A percentile compares a stretch with the other conserved stretches of the same genome.
These are phyloP conservation scores for Tripterygium wilfordii DNA, from an alignment of 177 flowering plant species.

Conservation along the genomic window DNA sequence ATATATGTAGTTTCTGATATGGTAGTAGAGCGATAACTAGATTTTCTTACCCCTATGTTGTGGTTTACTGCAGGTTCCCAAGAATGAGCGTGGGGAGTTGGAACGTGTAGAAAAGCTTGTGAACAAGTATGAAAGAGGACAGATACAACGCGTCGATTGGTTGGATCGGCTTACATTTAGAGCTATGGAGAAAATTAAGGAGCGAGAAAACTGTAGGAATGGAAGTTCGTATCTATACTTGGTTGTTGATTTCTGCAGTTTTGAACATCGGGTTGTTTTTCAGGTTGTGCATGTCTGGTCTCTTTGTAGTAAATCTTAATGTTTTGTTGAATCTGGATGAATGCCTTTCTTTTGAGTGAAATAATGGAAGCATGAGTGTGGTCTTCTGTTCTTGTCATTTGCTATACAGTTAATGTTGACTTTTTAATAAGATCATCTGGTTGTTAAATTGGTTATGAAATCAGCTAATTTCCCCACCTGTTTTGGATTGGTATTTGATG, in stretches of 20 bases:
- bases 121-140: constrained; percentile 97
- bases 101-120: constrained; percentile 88
- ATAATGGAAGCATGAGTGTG: no score
- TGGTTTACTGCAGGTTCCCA: constrained; percentile 62
- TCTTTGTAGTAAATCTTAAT: background rate
- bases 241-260: constrained; percentile 85
- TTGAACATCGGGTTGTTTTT: constrained; percentile 95
- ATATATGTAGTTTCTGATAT: no score
- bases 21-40: no score
- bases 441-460: no score
- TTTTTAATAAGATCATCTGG: no score
- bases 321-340: background rate
- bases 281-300: constrained; percentile 48
- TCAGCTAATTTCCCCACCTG: no score
- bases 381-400: no score
- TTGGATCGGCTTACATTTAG: constrained; percentile 86
- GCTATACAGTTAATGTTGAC: no score
- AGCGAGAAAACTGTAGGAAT: constrained; percentile 57
- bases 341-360: no score
- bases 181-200: constrained; percentile 79
- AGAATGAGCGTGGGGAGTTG: constrained; percentile 88
- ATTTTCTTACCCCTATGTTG: background rate
- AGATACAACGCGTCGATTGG: constrained; percentile 92
- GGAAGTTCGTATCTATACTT: constrained; percentile 69
- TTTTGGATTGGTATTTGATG: no score